These are phyloP conservation scores for Aspergillus aculeatinus DNA, from an alignment of 2,329 filamentous ascomycete genomes.

Conservation along the genomic window DNA sequence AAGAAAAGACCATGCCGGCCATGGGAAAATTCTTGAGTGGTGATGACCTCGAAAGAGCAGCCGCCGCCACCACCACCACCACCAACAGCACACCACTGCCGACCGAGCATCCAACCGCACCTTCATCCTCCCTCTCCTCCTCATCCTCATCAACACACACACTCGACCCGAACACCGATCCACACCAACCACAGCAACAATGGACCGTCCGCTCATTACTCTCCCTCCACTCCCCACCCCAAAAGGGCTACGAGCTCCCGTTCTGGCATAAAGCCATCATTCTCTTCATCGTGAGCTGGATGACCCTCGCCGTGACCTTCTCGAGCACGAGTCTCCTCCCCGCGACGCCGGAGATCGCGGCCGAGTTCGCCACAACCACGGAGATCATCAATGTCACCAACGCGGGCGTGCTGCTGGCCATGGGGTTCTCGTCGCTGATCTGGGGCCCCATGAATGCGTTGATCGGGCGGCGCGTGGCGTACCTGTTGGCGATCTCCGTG, in stretches of 20 bases:
- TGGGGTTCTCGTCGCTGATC: constrained; percentile 40
- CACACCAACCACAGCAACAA: neutral
- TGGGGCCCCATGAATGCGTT: constrained; percentile 36
- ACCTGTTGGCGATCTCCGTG: constrained; percentile 36
- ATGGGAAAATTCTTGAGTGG: constrained; percentile 5
- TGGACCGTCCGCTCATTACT: neutral
- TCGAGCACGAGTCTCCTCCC: constrained; percentile 45
- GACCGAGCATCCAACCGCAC: neutral
- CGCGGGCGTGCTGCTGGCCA: constrained; percentile 38
- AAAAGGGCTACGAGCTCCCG: constrained; percentile 27
- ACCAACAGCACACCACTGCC: too few relatives aligned
- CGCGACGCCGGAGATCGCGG: constrained; percentile 42
- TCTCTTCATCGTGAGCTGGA: constrained; percentile 44
- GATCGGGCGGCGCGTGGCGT: constrained; percentile 31
- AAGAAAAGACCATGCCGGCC: constrained; percentile 6
- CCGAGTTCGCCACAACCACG: constrained; percentile 36
- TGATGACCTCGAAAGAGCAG: constrained; percentile 18
- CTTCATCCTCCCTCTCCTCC: too few relatives aligned
- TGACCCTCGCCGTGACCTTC: constrained; percentile 43
- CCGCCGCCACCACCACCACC: neutral
- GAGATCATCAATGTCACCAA: constrained; percentile 40
- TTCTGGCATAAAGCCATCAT: constrained; percentile 44
- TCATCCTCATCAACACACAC: constrained; percentile 5
- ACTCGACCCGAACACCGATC: neutral
- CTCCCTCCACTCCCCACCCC: neutral